These are phyloP conservation scores for Xylaria sp. DNA, from an alignment of 2,329 filamentous ascomycete species.

Conservation along the genomic window DNA sequence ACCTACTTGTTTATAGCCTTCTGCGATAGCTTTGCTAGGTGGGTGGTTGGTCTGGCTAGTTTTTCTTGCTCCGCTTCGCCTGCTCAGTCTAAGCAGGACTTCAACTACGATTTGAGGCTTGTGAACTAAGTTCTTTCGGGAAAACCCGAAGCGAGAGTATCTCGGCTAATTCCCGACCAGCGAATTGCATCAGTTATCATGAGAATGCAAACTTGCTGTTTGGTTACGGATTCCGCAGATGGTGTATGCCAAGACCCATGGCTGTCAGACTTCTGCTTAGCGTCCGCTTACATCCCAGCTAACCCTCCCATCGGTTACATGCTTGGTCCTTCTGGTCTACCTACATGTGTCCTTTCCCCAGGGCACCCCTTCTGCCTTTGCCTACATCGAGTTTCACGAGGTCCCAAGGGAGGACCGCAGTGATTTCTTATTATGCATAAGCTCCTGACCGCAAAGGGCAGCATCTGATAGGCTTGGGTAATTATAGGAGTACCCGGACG, in stretches of 20 bases:
- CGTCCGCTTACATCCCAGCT: not conserved
- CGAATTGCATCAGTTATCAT: not conserved
- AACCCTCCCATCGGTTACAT: constrained; percentile 1
- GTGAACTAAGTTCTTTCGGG: too few relatives aligned
- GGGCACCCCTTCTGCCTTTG: not conserved
- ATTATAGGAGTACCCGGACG: not conserved
- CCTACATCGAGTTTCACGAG: not conserved
- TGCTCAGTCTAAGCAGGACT: too few relatives aligned
- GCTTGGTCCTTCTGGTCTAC: constrained; percentile 14
- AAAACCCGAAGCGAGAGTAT: not conserved
- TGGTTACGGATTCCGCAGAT: not conserved
- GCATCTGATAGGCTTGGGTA: not conserved
- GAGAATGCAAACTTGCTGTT: not conserved
- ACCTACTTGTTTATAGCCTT: too few relatives aligned
- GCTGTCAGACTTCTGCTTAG: not conserved
- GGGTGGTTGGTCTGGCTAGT: too few relatives aligned
- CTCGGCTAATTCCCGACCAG: not conserved
- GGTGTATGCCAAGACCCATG: constrained; percentile 9
- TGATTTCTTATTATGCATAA: too few relatives aligned
- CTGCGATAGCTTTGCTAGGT: too few relatives aligned
- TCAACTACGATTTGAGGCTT: too few relatives aligned
- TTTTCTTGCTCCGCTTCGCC: too few relatives aligned
- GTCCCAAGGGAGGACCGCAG: not conserved
- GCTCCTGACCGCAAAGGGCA: too few relatives aligned
- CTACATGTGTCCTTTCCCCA: not conserved